phyloP scores from a whole-genome alignment of 2,329 filamentous ascomycete species.

The Fusarium phyllophilum region DNA sequence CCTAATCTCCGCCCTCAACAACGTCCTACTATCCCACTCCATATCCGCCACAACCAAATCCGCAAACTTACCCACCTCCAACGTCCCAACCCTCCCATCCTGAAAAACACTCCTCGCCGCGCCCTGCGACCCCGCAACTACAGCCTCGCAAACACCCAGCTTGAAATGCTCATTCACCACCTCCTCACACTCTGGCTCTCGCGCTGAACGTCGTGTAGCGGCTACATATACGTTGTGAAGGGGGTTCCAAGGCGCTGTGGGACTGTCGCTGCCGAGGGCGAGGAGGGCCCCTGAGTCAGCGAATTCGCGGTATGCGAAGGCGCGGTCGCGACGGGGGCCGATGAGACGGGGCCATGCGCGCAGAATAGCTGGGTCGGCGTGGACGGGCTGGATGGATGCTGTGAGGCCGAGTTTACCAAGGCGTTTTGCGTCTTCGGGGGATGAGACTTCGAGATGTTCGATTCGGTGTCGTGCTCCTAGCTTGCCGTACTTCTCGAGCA shows the following conservation, averaged over 20 bases:
- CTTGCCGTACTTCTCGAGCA: conserved; percentile 55
- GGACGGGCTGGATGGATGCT: conserved; percentile 66
- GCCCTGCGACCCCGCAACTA: conserved; percentile 62
- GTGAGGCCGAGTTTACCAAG: conserved; percentile 68
- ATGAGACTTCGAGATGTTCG: conserved; percentile 70
- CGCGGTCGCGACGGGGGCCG: conserved; percentile 63
- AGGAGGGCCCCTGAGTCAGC: conserved; percentile 62
- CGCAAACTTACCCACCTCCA: conserved; percentile 62
- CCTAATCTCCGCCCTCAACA: conserved; percentile 57
- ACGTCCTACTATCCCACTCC: conserved; percentile 58
- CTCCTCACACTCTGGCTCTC: conserved; percentile 54
- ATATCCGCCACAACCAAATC: conserved; percentile 62
- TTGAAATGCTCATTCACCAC: conserved; percentile 63
- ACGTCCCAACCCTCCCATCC: conserved; percentile 56
- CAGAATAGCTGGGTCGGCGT: conserved; percentile 68
- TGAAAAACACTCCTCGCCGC: conserved; percentile 66
- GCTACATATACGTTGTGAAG: conserved; percentile 66
- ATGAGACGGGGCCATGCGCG: conserved; percentile 68
- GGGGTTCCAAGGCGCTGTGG: conserved; percentile 64
- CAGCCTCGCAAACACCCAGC: conserved; percentile 60
- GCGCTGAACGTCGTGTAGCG: conserved; percentile 63
- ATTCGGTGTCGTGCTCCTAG: conserved; percentile 66
- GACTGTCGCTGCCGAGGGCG: conserved; percentile 66
- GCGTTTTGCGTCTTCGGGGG: conserved; percentile 63
- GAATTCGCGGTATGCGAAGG: conserved; percentile 71